Evolutionary conservation across 2,329 filamentous ascomycete species (phyloP), one percentile per base, ranked within the genome.

Genomic region (Fusarium sp.): DNA sequence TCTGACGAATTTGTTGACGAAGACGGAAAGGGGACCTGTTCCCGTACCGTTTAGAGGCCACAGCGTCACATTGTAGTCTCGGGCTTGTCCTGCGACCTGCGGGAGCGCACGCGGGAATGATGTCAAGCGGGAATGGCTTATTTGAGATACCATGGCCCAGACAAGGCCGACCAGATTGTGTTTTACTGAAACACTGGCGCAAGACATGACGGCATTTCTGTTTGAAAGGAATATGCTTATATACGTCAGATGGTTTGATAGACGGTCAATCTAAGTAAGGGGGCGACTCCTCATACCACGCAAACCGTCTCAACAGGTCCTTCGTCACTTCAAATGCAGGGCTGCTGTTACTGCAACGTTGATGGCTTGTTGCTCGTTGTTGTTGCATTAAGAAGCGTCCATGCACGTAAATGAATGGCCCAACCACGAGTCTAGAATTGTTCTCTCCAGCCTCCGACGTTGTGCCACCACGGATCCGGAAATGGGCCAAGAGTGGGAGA

Each of bases 151-250:
- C 44, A 49, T 68, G 39, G 24, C 54, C 43, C 41, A 37, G 53
- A 57, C 40, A 63, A 14, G 39, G 24, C 53, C 37, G 49, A 43
- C 44, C 54, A 54, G 54, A 37, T 49, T 63, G 54, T 67, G 55
- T 52, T 60, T 44, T 49, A 51, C 49, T 70, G 62, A 73, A 73
- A 68, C 53, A 35, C 43, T 40, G 62, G 50, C 50, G 49, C 67
- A 59, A 73, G 56, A 62, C 49, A 74, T 73, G 66, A 73, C 68
- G 68, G 63, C 68, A 67, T 71, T 19, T 56, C 20, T 56, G 43
- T 39, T 39, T 65, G 35, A 37, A 43, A 45, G 28, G 45, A 44
- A 43, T 40, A 24, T 32, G 53, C 39, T 49, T n/a, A 52, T 44
- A 52, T 54, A 63, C 66, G 61, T 67, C 66, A 67, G 51, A 62